Evolutionary conservation across 345 rosid genomes (phyloP), one percentile per base, ranked within the genome.

Genomic region (Euphorbia tirucalli): DNA sequence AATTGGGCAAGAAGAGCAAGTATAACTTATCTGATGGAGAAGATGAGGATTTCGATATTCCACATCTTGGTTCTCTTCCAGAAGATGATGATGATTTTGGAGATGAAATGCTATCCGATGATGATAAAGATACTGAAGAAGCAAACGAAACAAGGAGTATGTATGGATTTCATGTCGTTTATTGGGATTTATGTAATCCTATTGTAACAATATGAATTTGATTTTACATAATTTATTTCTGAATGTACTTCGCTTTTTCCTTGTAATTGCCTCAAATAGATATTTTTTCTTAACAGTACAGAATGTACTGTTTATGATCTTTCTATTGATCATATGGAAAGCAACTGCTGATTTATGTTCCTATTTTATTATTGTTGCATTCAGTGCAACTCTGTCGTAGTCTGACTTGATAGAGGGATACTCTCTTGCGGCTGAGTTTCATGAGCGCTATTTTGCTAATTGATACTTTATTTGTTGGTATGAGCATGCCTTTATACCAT

Each of bases 21-120:
- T 92, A 83, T 79, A 92, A 92, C 65, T 83, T 95, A 77, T 89
- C 97, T 10, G 99, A 95, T 56, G 97, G 93, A 59, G 99, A 95
- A 75, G 97, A 90, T 9, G 93, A 87, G 31, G 86, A 82, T 31
- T 81, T 83, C 61, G 92, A 79, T 65, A 78, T 74, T 77, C 77
- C 61, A 50, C 80, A 77, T 63, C 81, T 82, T 73, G 91, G 88
- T 63, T 48, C 70, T 25, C 66, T 84, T 62, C 75, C 85, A 15
- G 83, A 71, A 25, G 82, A 71, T 44, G 95, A 94, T 82, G 97
- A 94, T 82, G 97, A 95, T 87, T 95, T 88, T 78, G 93, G 89
- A 74, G 83, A 86, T 70, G 93, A 71, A 69, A 72, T 83, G 70
- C 67, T 88, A 57, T 87, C 90, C 11, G 93, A 87, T 43, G 89